Base-by-base conservation (phyloP, 2,329 filamentous ascomycete species). In the Cercospora citrullina region DNA sequence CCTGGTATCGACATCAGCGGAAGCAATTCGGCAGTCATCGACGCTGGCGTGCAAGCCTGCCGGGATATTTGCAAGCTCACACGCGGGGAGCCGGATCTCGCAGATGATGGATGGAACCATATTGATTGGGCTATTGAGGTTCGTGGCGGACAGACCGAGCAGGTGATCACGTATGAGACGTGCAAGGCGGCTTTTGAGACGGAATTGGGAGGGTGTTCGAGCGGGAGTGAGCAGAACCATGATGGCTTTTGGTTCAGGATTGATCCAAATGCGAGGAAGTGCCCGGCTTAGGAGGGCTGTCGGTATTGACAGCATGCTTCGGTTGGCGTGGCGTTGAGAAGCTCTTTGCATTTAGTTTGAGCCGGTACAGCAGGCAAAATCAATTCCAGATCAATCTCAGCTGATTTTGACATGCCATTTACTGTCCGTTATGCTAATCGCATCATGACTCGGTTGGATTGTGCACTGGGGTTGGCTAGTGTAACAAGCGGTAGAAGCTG, bases 211-310 rank as follows among this genome's bases (percentile, higher is more conserved):
- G 26, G 55, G 1, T 58, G 55, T n/a, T 21, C 55, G 26, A 18
- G 16, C 26, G 55, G 55, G 5, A 58, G 55, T 28, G 55, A 33
- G 23, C 57, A 59, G 28, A 59, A 59, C 28, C 26, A 33, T 33
- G 57, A 59, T 31, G 57, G 57, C n/a, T 59, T 59, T 16, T 59
- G 57, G 57, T 59, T 59, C 33, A 31, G 57, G 33, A 26, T 59
- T 16, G 57, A 59, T 9, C 57, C 57, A 23, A 59, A 59, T 39
- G 16, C 57, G 4, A 39, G 57, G 30, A 39, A 45, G 33, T 51
- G 45, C 39, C 31, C 36, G 18, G 30, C 36, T 12, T 58, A 53
- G 45, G 42, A n/a, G 36, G 36, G 12, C 42, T 14, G 5, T 42
- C 16, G 8, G 30, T 31, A 31, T 48, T 21, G 42, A 48, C 18